A percentile compares a stretch with the other conserved stretches of the same genome.
Conservation (phyloP, 1,139 yeast species). For the Sugiyamaella xylanicola region DNA sequence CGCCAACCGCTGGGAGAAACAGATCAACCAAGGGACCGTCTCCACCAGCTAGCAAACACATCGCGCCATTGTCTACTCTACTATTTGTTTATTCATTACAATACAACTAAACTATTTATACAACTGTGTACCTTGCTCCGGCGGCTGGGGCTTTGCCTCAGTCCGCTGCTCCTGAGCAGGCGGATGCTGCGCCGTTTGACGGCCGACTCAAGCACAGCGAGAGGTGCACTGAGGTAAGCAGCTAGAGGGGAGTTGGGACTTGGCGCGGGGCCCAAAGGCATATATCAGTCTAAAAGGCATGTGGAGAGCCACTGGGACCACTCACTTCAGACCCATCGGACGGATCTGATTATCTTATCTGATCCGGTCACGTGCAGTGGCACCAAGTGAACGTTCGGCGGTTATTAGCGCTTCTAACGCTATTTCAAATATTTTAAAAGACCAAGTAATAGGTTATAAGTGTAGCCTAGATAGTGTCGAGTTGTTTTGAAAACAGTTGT, state of each 20-base stretch:
- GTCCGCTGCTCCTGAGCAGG: no score
- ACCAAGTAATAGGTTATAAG: no score
- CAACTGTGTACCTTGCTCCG: neutral
- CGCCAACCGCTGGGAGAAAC: conserved; percentile 24
- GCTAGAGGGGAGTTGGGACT: neutral
- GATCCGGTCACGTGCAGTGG: conserved; percentile 16
- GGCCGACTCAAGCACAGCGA: neutral
- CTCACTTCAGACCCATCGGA: no score
- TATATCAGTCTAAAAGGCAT: no score
- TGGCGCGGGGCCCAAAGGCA: neutral
- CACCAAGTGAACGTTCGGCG: neutral
- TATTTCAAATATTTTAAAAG: no score
- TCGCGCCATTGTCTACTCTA: neutral
- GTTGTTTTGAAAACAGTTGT: no score
- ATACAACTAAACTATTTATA: no score
- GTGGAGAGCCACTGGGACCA: no score
- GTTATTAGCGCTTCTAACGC: no score
- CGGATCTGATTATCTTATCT: conserved; percentile 22
- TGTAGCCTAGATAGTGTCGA: no score
- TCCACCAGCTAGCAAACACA: conserved; percentile 4
- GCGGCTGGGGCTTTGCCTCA: neutral
- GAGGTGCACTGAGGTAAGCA: neutral
- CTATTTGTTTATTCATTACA: neutral
- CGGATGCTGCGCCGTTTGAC: no score
- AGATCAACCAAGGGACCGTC: conserved; percentile 23